phyloP scores from a whole-genome alignment of 768 basidiomycete genomes.

The Asterophora parasitica region DNA sequence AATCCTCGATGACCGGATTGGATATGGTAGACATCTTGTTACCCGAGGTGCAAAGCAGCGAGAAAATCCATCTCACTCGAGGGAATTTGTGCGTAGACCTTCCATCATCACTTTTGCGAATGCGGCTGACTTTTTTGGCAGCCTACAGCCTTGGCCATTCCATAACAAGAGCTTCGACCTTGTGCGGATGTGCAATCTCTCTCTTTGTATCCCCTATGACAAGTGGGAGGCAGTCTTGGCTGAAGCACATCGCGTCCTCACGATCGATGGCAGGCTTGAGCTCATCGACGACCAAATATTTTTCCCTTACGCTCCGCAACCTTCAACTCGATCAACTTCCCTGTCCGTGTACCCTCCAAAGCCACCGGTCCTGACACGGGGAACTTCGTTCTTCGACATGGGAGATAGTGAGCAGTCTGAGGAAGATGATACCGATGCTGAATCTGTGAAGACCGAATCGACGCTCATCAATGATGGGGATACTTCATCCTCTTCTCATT shows the following conservation, averaged over 20 bases:
- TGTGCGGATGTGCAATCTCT: conserved; percentile 68
- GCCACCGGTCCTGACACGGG: conserved; percentile 11
- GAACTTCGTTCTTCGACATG: conserved; percentile 20
- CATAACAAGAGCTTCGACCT: conserved; percentile 60
- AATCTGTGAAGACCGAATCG: conserved; percentile 19
- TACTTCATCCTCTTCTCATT: conserved; percentile 3
- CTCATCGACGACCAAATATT: conserved; percentile 68
- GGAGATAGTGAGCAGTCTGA: conserved; percentile 19
- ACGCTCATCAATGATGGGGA: conserved; percentile 19
- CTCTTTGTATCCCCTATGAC: conserved; percentile 53
- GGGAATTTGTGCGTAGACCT: conserved; percentile 62
- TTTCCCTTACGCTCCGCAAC: conserved; percentile 49
- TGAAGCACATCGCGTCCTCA: conserved; percentile 61
- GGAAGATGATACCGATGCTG: conserved; percentile 27
- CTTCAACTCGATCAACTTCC: conserved; percentile 12
- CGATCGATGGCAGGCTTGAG: conserved; percentile 60
- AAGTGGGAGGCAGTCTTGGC: conserved; percentile 55
- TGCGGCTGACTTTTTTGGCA: conserved; percentile 18
- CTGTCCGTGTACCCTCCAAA: conserved; percentile 24
- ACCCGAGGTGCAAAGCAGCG: conserved; percentile 29
- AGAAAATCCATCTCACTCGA: conserved; percentile 49
- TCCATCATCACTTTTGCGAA: conserved; percentile 1
- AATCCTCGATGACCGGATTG: conserved; percentile 56
- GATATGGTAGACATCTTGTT: conserved; percentile 53
- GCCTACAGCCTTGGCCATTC: conserved; percentile 59